Evolutionary conservation across 176 grass and related monocot species (phyloP), one percentile per base, ranked within the genome.

Genomic region (Triticum timopheevii): DNA sequence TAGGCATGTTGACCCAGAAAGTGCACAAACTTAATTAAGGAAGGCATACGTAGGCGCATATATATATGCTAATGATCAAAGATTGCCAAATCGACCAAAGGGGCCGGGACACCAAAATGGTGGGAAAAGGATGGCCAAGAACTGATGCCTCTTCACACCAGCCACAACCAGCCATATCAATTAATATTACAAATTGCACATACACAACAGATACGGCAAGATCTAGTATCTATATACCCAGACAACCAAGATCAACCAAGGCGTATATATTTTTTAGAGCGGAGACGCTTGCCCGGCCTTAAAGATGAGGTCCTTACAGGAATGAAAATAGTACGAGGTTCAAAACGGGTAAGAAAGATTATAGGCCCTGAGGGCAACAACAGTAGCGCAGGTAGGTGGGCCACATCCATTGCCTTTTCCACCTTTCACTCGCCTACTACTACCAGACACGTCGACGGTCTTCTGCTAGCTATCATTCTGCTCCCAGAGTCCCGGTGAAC

Each of bases 1-100:
- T 33, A 39, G 23, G 20, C 31, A 76, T 30, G 49, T 52, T 52
- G 49, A 52, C 13, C 49, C 49, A 52, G 15, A 52, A 52, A 52
- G 47, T 44, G 13, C 42, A 64, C 65, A 54, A 58, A 82, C 68
- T 71, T 64, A 68, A 25, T 67, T 17, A 39, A 16, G 76, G 49
- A 54, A 52, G 49, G 49, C 49, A 52, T 52, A 52, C 7, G 44
- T 65, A 84, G 62, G 81, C 38, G 69, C 76, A 85, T 88, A 84
- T 80, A 84, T 80, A 85, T 88, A 84, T 80, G 76, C 85, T 64
- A 19, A 40, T 70, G 85, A 63, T 87, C 35, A 67, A 47, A 70
- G 76, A 87, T 77, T 81, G 40, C 77, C 82, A 88, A 70, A 91
- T 91, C 76, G 73, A 84, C 67, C 23, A 71, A 87, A 84, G 81